A percentile compares a stretch with the other conserved stretches of the same genome.
phyloP scores from a whole-genome alignment of 2,329 filamentous ascomycete species.

The Rutstroemia sydowiana region DNA sequence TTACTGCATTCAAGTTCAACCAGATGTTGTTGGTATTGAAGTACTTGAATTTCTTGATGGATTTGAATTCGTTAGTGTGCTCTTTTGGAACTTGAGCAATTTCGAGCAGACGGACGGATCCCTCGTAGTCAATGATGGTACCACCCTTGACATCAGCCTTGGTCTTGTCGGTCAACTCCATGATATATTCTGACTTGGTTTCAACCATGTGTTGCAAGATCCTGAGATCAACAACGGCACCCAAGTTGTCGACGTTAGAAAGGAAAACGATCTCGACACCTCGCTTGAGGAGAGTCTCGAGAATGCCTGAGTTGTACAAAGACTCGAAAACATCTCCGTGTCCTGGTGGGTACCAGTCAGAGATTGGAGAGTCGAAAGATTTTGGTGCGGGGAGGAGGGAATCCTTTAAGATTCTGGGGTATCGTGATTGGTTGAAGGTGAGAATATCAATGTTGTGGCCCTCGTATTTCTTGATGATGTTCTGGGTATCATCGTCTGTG shows the following conservation, averaged over 20 bases:
- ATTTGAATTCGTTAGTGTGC: constrained; percentile 99
- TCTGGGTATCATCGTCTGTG: constrained; percentile 94
- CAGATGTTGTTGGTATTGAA: constrained; percentile 99
- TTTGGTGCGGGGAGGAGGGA: constrained; percentile 94
- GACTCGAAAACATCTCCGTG: constrained; percentile 99
- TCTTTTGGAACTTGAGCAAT: constrained; percentile 99
- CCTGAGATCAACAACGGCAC: constrained; percentile 93
- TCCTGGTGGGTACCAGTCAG: constrained; percentile 97
- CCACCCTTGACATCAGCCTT: constrained; percentile 99
- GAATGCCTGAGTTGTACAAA: constrained; percentile 96
- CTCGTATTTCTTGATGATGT: constrained; percentile 99
- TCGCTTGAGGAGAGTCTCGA: constrained; percentile 90
- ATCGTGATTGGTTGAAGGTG: constrained; percentile 99
- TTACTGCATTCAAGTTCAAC: constrained; percentile 96
- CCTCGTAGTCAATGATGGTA: constrained; percentile 99
- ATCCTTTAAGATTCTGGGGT: constrained; percentile 97
- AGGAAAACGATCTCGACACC: constrained; percentile 98
- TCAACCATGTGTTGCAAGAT: constrained; percentile 99
- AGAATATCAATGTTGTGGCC: constrained; percentile 99
- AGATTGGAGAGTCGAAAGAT: constrained; percentile 75
- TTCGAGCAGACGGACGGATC: constrained; percentile 91
- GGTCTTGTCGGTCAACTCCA: constrained; percentile 99
- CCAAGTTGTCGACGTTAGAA: constrained; percentile 98
- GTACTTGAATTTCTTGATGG: constrained; percentile 99
- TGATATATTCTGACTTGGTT: constrained; percentile 95